phyloP scores from a whole-genome alignment of 495 filamentous ascomycete genomes.

The Melanomma pulvis-pyrius region DNA sequence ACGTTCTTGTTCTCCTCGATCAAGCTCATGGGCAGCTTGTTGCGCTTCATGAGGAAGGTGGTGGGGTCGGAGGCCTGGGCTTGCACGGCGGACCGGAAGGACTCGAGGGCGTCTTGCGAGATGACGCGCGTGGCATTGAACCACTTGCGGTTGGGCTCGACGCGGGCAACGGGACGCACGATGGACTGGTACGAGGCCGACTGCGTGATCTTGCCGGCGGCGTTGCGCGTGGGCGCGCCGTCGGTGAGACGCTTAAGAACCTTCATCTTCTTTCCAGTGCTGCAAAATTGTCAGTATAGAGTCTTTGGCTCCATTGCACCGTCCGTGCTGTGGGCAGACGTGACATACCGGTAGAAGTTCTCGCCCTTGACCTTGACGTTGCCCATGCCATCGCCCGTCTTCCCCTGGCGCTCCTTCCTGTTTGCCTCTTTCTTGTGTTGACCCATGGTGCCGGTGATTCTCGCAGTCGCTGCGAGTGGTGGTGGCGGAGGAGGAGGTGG shows the following conservation, averaged over 20 bases:
- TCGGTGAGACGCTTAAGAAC: constrained; percentile 85
- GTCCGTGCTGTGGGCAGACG: constrained; percentile 15
- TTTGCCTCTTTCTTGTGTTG: constrained; percentile 90
- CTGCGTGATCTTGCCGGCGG: constrained; percentile 73
- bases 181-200: constrained; percentile 82
- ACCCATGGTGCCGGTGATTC: constrained; percentile 68
- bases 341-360: constrained; percentile 77
- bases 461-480: background rate
- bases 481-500: constrained; percentile 2
- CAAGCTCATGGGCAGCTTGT: constrained; percentile 87
- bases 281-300: constrained; percentile 43
- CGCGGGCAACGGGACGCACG: constrained; percentile 77
- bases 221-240: constrained; percentile 74
- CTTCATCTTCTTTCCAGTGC: constrained; percentile 80
- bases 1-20: constrained; percentile 66
- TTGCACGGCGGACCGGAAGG: constrained; percentile 90
- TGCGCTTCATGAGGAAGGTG: constrained; percentile 86
- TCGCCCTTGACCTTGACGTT: constrained; percentile 95
- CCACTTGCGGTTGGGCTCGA: constrained; percentile 93
- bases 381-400: constrained; percentile 77
- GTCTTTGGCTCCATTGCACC: background rate
- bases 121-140: constrained; percentile 75
- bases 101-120: constrained; percentile 68
- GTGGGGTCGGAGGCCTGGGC: constrained; percentile 90
- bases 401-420: constrained; percentile 80